Conservation (phyloP, 225 moss, liverwort and hornwort species). For the Neckera pumila region DNA sequence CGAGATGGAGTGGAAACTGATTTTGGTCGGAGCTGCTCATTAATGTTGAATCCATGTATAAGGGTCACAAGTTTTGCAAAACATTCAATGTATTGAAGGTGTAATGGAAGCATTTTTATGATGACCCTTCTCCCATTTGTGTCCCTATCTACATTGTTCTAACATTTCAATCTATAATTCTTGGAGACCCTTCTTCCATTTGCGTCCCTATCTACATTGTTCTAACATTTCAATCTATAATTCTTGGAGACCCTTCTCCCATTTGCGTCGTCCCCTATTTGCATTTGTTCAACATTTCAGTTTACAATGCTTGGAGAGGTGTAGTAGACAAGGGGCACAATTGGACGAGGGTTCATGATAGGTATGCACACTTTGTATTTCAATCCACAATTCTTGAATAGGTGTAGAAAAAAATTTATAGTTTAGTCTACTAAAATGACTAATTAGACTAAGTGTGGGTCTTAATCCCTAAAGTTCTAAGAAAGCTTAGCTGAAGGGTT, state of each 20-base stretch:
- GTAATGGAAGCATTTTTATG: rapidly evolving
- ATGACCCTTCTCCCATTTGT: background rate
- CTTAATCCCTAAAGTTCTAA: no score
- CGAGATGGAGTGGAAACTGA: background rate
- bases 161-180: no score
- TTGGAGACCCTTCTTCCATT: background rate
- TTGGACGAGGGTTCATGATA: background rate
- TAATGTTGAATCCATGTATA: background rate
- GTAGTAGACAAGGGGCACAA: no score
- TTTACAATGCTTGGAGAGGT: background rate
- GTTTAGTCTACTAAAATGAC: background rate
- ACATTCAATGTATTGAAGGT: background rate
- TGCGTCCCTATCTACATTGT: background rate
- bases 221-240: no score
- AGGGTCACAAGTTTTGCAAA: background rate
- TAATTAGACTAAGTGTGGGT: no score
- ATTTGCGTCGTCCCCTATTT: background rate
- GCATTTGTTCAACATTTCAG: no score
- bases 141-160: background rate
- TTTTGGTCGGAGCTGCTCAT: background rate
- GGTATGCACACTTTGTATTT: background rate
- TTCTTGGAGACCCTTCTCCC: no score
- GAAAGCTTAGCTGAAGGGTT: no score
- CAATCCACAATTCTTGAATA: background rate
- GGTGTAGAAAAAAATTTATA: background rate